Evolutionary conservation across 176 grass and related monocot genomes (phyloP), one percentile per base, ranked within the genome.

Genomic region (Alloteropsis semialata): DNA sequence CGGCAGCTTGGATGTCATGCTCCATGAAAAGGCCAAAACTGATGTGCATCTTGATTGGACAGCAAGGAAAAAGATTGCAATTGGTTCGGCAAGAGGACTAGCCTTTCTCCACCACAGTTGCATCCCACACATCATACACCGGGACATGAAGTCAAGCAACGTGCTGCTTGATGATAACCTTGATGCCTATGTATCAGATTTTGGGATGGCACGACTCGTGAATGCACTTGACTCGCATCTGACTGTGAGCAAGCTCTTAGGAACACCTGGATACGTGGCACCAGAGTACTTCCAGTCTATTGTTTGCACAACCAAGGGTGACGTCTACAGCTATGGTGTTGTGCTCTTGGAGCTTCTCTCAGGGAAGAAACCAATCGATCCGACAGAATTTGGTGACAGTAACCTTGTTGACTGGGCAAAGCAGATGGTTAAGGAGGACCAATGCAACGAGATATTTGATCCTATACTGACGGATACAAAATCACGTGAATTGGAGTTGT

Each of bases 81-180:
- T 91, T 16, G 90, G 96, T 15, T 91, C 96, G 1, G 96, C 96
- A 5, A 90, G 96, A 19, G 96, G 96, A 30, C 91, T 98, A 1
- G 96, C 96, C 9, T 98, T 98, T 76, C 92, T 98, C 60, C 96
- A 98, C 80, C 96, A 98, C 56, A 98, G 92, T 75, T 98, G 96
- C 82, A 93, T 98, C 15, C 96, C 96, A 0, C 96, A 98, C 88
- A 98, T 98, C 85, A 98, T 98, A 42, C 96, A 98, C 80, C 56
- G 96, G 12, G 96, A 98, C 90, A 98, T 98, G 96, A 98, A 98
- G 77, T 98, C 92, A 5, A 93, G 96, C 83, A 98, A 98, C 44
- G 96, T 98, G 18, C 90, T 98, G 17, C 87, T 98, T 4, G 96
- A 98, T 32, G 88, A 63, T 76, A 92, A 93, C 77, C 84, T 95